Percentiles rank a stretch among this genome's conserved stretches.
Conservation (phyloP, 2,329 filamentous ascomycete species). For the Colletotrichum scovillei region DNA sequence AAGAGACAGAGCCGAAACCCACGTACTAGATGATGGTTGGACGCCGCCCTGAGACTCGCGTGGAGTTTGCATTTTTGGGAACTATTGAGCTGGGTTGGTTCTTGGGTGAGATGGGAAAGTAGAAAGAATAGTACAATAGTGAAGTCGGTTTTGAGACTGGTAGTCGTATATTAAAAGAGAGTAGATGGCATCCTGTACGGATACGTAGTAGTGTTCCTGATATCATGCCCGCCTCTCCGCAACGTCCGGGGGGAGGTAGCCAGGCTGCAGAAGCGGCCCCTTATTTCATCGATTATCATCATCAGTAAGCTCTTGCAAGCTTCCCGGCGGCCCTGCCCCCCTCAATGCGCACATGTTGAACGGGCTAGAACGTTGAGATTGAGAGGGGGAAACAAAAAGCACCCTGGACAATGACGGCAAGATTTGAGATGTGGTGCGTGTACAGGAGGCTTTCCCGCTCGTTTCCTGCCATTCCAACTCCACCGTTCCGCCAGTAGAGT, state of each 20-base stretch:
- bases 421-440: constrained; percentile 1
- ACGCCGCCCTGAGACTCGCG: constrained; percentile 28
- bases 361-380: constrained; percentile 19
- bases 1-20: constrained; percentile 21
- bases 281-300: background rate
- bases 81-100: constrained; percentile 20
- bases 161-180: constrained; percentile 19
- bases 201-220: background rate
- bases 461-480: constrained; percentile 8
- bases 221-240: constrained; percentile 10
- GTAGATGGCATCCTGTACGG: background rate
- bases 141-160: constrained; percentile 24
- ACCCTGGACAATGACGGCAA: constrained; percentile 10
- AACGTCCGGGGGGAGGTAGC: constrained; percentile 13
- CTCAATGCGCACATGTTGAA: constrained; percentile 11
- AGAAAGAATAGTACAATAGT: background rate
- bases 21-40: constrained; percentile 34
- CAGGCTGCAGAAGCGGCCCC: constrained; percentile 4
- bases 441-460: constrained; percentile 10
- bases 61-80: constrained; percentile 34
- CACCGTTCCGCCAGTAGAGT: constrained; percentile 17
- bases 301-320: constrained; percentile 10
- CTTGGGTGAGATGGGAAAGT: background rate
- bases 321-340: background rate
- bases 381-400: constrained; percentile 10